These are phyloP conservation scores for Carex parvula DNA, from an alignment of 176 grass and related monocot genomes.

Conservation along the genomic window DNA sequence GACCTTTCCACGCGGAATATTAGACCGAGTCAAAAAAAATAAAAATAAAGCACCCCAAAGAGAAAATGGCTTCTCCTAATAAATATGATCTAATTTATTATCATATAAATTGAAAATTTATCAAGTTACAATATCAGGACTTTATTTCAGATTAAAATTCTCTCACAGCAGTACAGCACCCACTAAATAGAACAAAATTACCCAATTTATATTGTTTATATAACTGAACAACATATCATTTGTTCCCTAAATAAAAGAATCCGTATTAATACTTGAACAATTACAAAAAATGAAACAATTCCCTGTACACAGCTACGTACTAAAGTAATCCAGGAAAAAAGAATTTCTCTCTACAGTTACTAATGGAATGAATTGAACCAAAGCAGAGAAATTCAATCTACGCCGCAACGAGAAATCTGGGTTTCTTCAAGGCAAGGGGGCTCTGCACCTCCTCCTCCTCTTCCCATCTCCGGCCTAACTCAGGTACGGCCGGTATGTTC, in stretches of 20 bases:
- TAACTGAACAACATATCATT: neutral
- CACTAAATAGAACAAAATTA: neutral
- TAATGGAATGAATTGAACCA: constrained; percentile 7
- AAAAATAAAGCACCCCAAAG: neutral
- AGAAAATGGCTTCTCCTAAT: neutral
- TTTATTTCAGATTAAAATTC: neutral
- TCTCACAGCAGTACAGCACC: neutral
- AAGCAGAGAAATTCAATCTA: constrained; percentile 2
- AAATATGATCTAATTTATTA: neutral
- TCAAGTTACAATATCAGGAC: neutral
- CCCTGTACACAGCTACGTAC: constrained; percentile 23
- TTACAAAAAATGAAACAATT: constrained; percentile 42
- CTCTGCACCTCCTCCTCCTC: constrained; percentile 99
- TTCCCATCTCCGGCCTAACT: constrained; percentile 52
- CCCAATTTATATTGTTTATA: neutral
- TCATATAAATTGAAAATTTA: neutral
- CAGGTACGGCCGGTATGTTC: constrained; percentile 74
- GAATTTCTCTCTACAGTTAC: neutral
- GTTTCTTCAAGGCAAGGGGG: constrained; percentile 90
- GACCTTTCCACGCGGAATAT: constrained; percentile 20
- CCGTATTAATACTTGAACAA: constrained; percentile 6
- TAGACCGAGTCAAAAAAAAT: constrained; percentile 7
- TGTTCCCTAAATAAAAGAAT: neutral
- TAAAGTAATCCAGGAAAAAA: constrained; percentile 10
- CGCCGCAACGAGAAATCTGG: constrained; percentile 60